Conservation (phyloP, 208 protist species). For the Leptomonas pyrrhocoris region DNA sequence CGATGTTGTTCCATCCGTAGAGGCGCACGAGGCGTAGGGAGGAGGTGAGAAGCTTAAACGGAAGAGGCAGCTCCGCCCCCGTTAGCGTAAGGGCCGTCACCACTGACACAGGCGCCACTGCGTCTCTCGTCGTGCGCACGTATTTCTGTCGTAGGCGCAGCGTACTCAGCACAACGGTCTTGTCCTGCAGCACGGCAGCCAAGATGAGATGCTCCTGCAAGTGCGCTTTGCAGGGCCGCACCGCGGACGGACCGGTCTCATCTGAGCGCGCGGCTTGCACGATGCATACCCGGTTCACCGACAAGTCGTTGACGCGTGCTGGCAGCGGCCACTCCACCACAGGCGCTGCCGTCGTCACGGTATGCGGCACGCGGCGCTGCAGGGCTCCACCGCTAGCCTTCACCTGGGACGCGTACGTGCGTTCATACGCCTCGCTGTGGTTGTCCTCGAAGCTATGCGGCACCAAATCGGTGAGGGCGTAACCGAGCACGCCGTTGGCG, state of each 20-base stretch:
- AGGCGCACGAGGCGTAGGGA: conserved; percentile 82
- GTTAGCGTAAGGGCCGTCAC: conserved; percentile 33
- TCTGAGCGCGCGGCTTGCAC: conserved; percentile 41
- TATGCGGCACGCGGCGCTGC: conserved; percentile 20
- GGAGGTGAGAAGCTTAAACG: conserved; percentile 71
- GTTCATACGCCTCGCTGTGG: conserved; percentile 7
- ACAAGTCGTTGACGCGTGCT: conserved; percentile 77
- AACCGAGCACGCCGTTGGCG: conserved; percentile 57
- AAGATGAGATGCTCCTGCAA: conserved; percentile 62
- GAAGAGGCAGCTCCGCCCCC: conserved; percentile 47
- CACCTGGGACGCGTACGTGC: conserved; percentile 4
- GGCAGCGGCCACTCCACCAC: conserved; percentile 65
- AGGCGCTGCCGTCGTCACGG: conserved; percentile 31
- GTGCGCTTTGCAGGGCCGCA: conserved; percentile 33
- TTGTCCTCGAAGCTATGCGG: conserved; percentile 26
- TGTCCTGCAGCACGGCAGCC: conserved; percentile 72
- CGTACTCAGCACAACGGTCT: conserved; percentile 63
- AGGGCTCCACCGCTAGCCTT: background rate
- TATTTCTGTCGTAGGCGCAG: conserved; percentile 45
- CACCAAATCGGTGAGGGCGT: conserved; percentile 52
- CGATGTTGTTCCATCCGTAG: conserved; percentile 68
- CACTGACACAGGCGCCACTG: background rate
- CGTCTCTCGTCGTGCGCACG: background rate
- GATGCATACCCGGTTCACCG: conserved; percentile 61
- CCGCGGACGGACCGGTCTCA: background rate